phyloP scores from a whole-genome alignment of 148 eudicot genomes.

The Pharnaceum exiguum region DNA sequence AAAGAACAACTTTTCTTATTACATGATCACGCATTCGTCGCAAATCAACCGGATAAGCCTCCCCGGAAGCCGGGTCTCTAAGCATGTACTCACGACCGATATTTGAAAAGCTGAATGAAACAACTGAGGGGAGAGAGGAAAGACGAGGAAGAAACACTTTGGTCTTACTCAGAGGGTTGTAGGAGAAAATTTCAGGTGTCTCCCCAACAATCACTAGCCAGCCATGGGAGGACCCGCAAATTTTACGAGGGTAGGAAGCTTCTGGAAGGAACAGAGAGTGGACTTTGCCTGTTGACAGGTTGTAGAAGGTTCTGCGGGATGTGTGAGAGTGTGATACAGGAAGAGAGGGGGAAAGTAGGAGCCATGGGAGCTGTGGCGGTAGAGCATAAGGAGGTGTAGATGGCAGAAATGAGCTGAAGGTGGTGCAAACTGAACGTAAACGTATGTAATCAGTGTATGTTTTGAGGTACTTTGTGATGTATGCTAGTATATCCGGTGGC shows the following conservation, averaged over 20 bases:
- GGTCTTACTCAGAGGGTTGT: constrained; percentile 48
- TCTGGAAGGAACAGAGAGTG: constrained; percentile 36
- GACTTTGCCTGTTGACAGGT: constrained; percentile 27
- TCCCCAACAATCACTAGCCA: constrained; percentile 45
- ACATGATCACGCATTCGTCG: constrained; percentile 50
- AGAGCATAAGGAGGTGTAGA: constrained; percentile 25
- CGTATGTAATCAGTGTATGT: constrained; percentile 44
- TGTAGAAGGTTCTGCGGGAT: constrained; percentile 34
- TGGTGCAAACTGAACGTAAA: constrained; percentile 52
- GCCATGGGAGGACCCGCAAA: constrained; percentile 68
- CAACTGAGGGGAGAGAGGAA: constrained; percentile 57
- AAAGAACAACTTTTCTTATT: constrained; percentile 56
- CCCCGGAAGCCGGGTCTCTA: constrained; percentile 10
- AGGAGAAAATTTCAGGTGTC: constrained; percentile 41
- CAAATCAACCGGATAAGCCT: constrained; percentile 26
- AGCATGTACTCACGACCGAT: constrained; percentile 58
- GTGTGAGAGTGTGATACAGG: background rate
- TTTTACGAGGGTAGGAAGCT: constrained; percentile 39
- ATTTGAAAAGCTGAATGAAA: constrained; percentile 32
- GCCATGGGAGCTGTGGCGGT: constrained; percentile 67
- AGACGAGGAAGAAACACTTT: constrained; percentile 44
- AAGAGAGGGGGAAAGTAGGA: constrained; percentile 19
- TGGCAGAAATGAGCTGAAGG: constrained; percentile 42
- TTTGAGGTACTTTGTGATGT: constrained; percentile 31
- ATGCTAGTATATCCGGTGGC: constrained; percentile 46